Evolutionary conservation across 78 protist species (phyloP), one percentile per base, ranked within the genome.

Genomic region (Dictyostelium intermedium): DNA sequence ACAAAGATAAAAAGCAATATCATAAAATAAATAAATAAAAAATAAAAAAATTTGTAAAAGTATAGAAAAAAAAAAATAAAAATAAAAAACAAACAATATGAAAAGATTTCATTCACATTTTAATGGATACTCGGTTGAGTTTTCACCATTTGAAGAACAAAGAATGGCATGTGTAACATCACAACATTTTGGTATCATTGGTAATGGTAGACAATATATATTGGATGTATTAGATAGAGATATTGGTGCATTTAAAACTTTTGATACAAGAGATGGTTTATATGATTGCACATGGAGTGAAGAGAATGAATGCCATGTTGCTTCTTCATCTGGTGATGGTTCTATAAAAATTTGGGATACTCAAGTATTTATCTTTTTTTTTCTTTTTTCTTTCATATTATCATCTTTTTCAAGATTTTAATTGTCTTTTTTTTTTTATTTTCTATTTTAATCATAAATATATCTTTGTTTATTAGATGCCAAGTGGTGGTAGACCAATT

Each of bases 261-360:
- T 87, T 70, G 96, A 85, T 37, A 97, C 97, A 16, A 53, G 93
- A 23, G 98, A 96, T 50, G 97, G 98, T 56, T 39, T 95, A 50
- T 96, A 95, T 45, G 98, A 97, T 81, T 69, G 82, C 13, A 85
- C 97, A 5, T 97, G 98, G 97, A 72, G 87, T 34, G 98, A 97
- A 69, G 92, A 73, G 89, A 87, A 91, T 50, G 97, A 97, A 61
- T 34, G 80, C 66, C 96, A 91, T 25, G 6, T 96, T 43, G 95
- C 96, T 16, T 43, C 85, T 20, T 96, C 91, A 27, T 79, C 92
- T 39, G 98, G 98, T 5, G 98, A 97, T 47, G 97, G 98, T 18
- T 91, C 97, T 14, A 63, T 97, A 34, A 96, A 97, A 45, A 82
- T 97, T 20, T 97, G 91, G 94, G 96, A 97, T 74, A 84, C 87